phyloP scores from a whole-genome alignment of 345 rosid genomes.

The Citropsis articulata region DNA sequence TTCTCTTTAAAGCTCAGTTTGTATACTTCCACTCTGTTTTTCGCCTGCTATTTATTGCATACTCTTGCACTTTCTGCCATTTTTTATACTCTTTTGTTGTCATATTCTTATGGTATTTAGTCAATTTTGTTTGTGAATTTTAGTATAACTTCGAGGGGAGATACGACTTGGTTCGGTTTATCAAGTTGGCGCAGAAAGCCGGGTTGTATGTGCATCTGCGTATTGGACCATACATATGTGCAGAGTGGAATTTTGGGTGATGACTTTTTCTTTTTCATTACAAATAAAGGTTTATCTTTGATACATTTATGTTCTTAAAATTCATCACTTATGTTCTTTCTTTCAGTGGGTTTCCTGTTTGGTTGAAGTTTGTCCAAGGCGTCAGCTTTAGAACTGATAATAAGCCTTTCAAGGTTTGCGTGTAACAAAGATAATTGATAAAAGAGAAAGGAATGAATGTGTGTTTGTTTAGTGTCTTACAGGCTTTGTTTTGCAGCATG shows the following conservation, averaged over 20 bases:
- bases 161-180: slow-evolving; percentile 52
- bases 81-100: not conserved
- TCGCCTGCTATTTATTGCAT: not conserved
- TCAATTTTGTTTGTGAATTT: not conserved
- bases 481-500: slow-evolving; percentile 33
- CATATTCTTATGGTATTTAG: not conserved
- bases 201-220: slow-evolving; percentile 65
- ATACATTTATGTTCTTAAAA: not conserved
- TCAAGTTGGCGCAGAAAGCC: slow-evolving; percentile 49
- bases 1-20: slow-evolving; percentile 5
- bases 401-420: slow-evolving; percentile 70
- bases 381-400: slow-evolving; percentile 87
- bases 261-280: not conserved
- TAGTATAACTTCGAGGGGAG: slow-evolving; percentile 66
- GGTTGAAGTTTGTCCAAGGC: slow-evolving; percentile 85
- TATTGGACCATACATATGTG: slow-evolving; percentile 74
- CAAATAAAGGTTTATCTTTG: not conserved
- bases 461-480: not conserved
- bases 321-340: not conserved
- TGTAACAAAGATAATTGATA: not conserved
- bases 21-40: not conserved
- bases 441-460: not conserved
- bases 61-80: not conserved
- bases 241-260: slow-evolving; percentile 81
- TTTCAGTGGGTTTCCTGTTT: slow-evolving; percentile 71